These are phyloP conservation scores for Aaosphaeria pasadenensis DNA, from an alignment of 2,329 filamentous ascomycete genomes.

Conservation along the genomic window DNA sequence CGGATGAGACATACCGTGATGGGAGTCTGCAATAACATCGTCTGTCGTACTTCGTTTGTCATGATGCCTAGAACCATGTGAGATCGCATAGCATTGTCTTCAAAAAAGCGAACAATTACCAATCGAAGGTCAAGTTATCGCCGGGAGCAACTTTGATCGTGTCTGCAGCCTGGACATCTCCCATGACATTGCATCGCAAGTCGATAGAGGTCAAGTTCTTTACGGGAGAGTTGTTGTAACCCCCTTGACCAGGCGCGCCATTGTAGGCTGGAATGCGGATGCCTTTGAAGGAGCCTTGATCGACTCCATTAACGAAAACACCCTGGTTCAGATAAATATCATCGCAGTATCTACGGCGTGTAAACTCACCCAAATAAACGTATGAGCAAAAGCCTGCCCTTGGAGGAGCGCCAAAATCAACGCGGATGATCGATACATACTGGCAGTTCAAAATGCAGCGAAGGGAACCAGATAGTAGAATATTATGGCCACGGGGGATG, in stretches of 20 bases:
- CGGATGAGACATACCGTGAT: conserved; percentile 13
- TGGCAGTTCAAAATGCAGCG: too few species aligned
- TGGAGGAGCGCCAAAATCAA: too few species aligned
- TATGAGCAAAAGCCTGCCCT: conserved; percentile 13
- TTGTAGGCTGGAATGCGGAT: conserved; percentile 33
- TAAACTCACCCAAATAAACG: conserved; percentile 24
- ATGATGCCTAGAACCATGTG: conserved; percentile 23
- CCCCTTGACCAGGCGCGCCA: conserved; percentile 28
- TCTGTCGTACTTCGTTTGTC: conserved; percentile 34
- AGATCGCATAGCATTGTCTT: background rate
- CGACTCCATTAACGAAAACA: conserved; percentile 29
- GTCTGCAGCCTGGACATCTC: conserved; percentile 34
- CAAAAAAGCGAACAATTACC: conserved; percentile 9
- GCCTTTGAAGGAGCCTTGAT: conserved; percentile 27
- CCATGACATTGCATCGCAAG: conserved; percentile 40
- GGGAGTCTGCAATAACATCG: conserved; percentile 27
- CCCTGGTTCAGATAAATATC: conserved; percentile 9
- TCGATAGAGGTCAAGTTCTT: conserved; percentile 39
- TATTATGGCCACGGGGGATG: too few species aligned
- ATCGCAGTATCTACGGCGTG: background rate
- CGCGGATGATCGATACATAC: too few species aligned
- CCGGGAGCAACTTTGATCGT: conserved; percentile 36
- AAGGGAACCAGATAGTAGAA: too few species aligned
- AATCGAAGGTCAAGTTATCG: conserved; percentile 40
- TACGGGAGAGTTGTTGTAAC: conserved; percentile 41